These are phyloP conservation scores for Lachnellula subtilissima DNA, from an alignment of 2,329 filamentous ascomycete genomes.

Conservation along the genomic window DNA sequence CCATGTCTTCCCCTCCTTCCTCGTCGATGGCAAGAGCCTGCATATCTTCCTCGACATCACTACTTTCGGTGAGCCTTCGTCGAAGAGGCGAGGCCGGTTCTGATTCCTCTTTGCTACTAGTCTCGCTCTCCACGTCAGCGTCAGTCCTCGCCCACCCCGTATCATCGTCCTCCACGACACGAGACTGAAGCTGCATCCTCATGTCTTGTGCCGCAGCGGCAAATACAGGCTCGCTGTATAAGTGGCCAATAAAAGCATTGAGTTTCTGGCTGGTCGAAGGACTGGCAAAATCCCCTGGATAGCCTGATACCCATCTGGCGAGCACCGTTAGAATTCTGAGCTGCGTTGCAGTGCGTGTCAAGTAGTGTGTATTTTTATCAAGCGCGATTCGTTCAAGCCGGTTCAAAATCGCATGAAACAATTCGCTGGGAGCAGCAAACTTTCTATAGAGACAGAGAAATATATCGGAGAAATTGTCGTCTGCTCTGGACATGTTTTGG, in stretches of 20 bases:
- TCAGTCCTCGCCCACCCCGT: conserved; percentile 88
- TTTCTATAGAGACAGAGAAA: conserved; percentile 93
- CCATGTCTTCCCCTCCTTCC: conserved; percentile 18
- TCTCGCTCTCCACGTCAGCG: conserved; percentile 41
- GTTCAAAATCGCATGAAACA: conserved; percentile 73
- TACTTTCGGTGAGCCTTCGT: conserved; percentile 13
- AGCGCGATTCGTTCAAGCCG: conserved; percentile 68
- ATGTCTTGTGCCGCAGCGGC: conserved; percentile 83
- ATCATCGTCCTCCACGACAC: conserved; percentile 81
- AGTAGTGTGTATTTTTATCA: conserved; percentile 61
- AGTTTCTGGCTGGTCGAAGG: conserved; percentile 67
- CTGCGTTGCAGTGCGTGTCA: conserved; percentile 76
- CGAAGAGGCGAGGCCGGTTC: conserved; percentile 19
- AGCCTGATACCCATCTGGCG: conserved; percentile 82
- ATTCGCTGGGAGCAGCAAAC: conserved; percentile 75
- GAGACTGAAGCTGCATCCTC: conserved; percentile 66
- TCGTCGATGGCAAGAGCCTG: conserved; percentile 18
- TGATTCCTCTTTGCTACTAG: conserved; percentile 15
- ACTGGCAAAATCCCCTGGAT: conserved; percentile 89
- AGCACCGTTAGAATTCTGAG: conserved; percentile 78
- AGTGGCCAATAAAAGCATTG: conserved; percentile 66
- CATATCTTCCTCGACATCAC: conserved; percentile 19
- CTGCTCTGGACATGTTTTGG: conserved; percentile 77
- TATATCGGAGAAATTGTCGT: conserved; percentile 80
- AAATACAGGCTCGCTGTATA: conserved; percentile 78